phyloP scores from a whole-genome alignment of 768 basidiomycete genomes.

The Botryobasidium botryosum region DNA sequence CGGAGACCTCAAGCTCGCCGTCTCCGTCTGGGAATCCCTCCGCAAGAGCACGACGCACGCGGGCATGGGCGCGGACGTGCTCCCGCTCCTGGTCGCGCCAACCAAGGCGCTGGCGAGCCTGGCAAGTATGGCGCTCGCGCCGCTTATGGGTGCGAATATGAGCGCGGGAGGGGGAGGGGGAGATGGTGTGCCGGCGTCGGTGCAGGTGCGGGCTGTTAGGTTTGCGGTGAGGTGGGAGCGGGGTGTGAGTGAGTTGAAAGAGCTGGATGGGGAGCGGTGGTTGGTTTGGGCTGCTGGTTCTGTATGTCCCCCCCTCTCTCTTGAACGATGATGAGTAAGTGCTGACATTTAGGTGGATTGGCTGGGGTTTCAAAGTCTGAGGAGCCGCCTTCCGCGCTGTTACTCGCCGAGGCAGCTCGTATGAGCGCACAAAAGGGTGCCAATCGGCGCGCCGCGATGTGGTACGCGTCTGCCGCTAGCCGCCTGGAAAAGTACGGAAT shows the following conservation, averaged over 20 bases:
- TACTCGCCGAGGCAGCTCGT: slow-evolving; percentile 65
- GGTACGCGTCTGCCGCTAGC: slow-evolving; percentile 64
- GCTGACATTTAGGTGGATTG: not conserved
- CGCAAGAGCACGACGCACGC: slow-evolving; percentile 73
- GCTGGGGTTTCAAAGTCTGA: slow-evolving; percentile 39
- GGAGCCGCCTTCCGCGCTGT: slow-evolving; percentile 62
- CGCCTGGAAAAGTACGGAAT: slow-evolving; percentile 71
- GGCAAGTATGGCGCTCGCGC: slow-evolving; percentile 41
- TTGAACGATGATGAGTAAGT: slow-evolving; percentile 1
- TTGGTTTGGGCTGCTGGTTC: slow-evolving; percentile 70
- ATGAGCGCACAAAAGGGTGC: slow-evolving; percentile 39
- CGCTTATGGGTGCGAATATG: slow-evolving; percentile 16
- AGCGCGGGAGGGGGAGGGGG: slow-evolving; percentile 3
- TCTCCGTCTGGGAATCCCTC: slow-evolving; percentile 67
- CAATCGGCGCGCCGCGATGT: slow-evolving; percentile 48
- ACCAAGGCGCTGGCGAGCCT: slow-evolving; percentile 43
- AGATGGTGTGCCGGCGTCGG: slow-evolving; percentile 30
- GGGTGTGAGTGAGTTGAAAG: slow-evolving; percentile 45
- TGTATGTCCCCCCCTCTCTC: slow-evolving; percentile 28
- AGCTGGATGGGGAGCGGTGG: slow-evolving; percentile 69
- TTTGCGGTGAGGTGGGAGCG: slow-evolving; percentile 67
- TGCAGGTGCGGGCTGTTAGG: slow-evolving; percentile 48
- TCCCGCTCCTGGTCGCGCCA: slow-evolving; percentile 47
- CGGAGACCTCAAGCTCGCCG: slow-evolving; percentile 76
- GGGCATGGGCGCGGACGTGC: slow-evolving; percentile 80